These are phyloP conservation scores for Rhynchospora pubera DNA, from an alignment of 176 grass and related monocot species.

Conservation along the genomic window DNA sequence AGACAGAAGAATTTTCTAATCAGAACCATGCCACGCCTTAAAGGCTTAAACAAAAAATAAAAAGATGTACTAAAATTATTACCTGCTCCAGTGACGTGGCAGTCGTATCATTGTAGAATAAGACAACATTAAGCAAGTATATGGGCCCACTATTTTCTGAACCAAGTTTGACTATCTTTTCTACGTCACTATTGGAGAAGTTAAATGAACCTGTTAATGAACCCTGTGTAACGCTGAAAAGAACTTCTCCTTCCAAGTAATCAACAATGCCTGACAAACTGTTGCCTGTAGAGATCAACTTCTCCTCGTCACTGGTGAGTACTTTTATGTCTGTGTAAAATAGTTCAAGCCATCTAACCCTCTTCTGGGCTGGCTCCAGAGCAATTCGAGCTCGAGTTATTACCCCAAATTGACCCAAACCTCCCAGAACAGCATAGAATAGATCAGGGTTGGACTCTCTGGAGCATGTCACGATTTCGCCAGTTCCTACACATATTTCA, in stretches of 20 bases:
- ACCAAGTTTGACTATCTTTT: slow-evolving; percentile 14
- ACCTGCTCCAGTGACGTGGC: too few species aligned
- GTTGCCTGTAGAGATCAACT: slow-evolving; percentile 19
- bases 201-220: slow-evolving; percentile 11
- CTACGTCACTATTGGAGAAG: slow-evolving; percentile 13
- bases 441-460: slow-evolving; percentile 22
- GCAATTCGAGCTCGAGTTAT: slow-evolving; percentile 58
- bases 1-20: too few species aligned
- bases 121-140: slow-evolving; percentile 50
- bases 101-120: slow-evolving; percentile 24
- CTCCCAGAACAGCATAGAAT: slow-evolving; percentile 55
- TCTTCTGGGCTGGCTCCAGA: slow-evolving; percentile 34
- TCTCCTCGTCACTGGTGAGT: slow-evolving; percentile 39
- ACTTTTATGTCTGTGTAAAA: slow-evolving; percentile 29
- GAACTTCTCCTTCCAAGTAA: slow-evolving; percentile 58
- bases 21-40: too few species aligned
- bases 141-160: slow-evolving; percentile 25
- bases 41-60: too few species aligned
- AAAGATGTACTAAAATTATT: too few species aligned
- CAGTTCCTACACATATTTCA: slow-evolving; percentile 19
- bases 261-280: slow-evolving; percentile 32
- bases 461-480: slow-evolving; percentile 50
- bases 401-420: slow-evolving; percentile 63
- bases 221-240: slow-evolving; percentile 22
- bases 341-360: slow-evolving; percentile 41